These are phyloP conservation scores for Chamaecyparis obtusa DNA, from an alignment of 75 land plant genomes.

Conservation along the genomic window DNA sequence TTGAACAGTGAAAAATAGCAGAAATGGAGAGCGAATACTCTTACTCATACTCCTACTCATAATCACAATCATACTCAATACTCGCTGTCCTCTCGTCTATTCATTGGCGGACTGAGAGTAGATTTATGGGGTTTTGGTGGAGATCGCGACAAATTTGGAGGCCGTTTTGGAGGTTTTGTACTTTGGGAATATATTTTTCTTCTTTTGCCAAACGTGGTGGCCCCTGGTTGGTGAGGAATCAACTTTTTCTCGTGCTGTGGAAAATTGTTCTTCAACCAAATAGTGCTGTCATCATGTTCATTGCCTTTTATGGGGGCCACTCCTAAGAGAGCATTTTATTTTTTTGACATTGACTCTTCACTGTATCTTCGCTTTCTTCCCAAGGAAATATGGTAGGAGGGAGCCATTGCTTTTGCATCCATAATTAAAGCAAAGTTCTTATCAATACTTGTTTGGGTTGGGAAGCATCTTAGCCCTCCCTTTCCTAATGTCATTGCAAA, in stretches of 20 bases:
- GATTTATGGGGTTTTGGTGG: neutral
- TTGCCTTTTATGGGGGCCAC: neutral
- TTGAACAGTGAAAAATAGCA: neutral
- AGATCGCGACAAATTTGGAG: constrained; percentile 1
- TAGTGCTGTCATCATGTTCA: neutral
- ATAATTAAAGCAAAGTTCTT: no score
- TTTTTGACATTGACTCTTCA: neutral
- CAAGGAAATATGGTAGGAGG: neutral
- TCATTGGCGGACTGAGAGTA: neutral
- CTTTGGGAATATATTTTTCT: neutral
- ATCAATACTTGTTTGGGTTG: no score
- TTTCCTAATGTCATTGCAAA: no score
- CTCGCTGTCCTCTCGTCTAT: neutral
- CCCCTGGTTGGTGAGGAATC: neutral
- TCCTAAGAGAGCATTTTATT: neutral
- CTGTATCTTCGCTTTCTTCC: neutral
- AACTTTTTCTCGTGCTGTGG: neutral
- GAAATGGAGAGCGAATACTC: neutral
- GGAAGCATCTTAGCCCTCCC: no score
- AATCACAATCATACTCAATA: neutral
- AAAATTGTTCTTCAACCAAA: neutral
- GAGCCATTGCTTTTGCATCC: no score
- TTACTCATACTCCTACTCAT: neutral
- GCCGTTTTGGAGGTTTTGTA: neutral
- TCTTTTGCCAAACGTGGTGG: neutral